Evolutionary conservation across 2,329 filamentous ascomycete species (phyloP), one percentile per base, ranked within the genome.

Genomic region (Tolypocladium ophioglossoides): DNA sequence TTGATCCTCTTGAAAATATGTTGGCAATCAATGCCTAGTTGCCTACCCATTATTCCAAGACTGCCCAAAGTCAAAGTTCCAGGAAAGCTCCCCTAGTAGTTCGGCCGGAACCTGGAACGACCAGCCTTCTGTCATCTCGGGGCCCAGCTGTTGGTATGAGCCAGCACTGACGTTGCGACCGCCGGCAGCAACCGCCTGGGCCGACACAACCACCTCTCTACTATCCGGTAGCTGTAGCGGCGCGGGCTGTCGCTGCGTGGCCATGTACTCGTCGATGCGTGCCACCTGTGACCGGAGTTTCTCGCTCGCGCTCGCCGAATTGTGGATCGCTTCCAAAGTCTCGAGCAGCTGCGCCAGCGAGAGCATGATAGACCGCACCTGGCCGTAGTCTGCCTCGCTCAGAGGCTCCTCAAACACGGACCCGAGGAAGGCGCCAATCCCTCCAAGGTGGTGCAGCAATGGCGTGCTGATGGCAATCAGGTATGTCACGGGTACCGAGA

Each of bases 21-120:
- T n/a, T n/a, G n/a, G n/a, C n/a, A n/a, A n/a, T n/a, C n/a, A n/a
- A n/a, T n/a, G n/a, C n/a, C n/a, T n/a, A n/a, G n/a, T n/a, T 37
- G 24, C 12, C 50, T 34, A 32, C 7, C 50, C 27, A 14, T 52
- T 16, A 9, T 22, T 46, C 47, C 47, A 49, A 14, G 34, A 12
- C 35, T 40, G 35, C 10, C 57, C 52, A 54, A 58, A 55, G 18
- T 59, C 54, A 38, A 62, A 58, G 22, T 56, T 57, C 57, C 60
- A 61, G 7, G 54, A 53, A 14, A 61, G 37, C 20, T 57, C 56
- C n/a, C 54, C 55, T 3, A 62, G 53, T 18, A 62, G 34, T 22
- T 61, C 62, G 78, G 86, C 63, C 85, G 83, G 82, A 72, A 85
- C 39, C 62, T 85, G 40, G 52, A 57, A 56, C 14, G 56, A 52